phyloP scores from a whole-genome alignment of 805 yeast species.

The Middelhovenomyces tepae region DNA sequence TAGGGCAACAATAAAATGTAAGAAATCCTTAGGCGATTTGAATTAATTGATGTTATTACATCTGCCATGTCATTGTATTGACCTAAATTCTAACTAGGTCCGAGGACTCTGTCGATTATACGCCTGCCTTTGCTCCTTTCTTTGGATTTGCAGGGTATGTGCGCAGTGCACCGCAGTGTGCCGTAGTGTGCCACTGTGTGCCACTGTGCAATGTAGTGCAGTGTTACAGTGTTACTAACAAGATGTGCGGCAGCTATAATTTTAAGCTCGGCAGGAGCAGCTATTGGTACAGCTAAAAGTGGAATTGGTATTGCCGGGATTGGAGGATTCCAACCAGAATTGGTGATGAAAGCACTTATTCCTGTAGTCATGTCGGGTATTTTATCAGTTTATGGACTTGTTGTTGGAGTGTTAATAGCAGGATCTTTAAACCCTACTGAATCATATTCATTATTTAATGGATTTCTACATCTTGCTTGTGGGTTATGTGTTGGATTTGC shows the following conservation, averaged over 20 bases:
- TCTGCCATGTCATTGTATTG: conserved; percentile 1
- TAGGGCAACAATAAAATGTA: too few relatives aligned
- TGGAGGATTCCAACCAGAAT: conserved; percentile 94
- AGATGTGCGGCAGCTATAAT: conserved; percentile 86
- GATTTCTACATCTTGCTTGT: conserved; percentile 96
- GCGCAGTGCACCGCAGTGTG: background rate
- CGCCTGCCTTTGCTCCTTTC: conserved; percentile 93
- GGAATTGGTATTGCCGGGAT: conserved; percentile 98
- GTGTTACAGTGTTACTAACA: too few relatives aligned
- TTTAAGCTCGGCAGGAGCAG: conserved; percentile 94
- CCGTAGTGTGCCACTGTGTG: background rate
- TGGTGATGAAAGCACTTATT: conserved; percentile 81
- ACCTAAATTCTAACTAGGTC: conserved; percentile 22
- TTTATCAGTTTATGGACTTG: conserved; percentile 91
- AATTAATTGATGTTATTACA: background rate
- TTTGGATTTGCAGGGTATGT: conserved; percentile 88
- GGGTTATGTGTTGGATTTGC: conserved; percentile 96
- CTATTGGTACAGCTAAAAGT: conserved; percentile 95
- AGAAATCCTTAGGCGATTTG: too few relatives aligned
- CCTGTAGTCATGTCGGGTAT: conserved; percentile 99
- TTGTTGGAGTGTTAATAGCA: conserved; percentile 91
- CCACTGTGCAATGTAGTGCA: conserved; percentile 1
- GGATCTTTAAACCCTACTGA: conserved; percentile 66
- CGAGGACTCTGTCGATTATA: conserved; percentile 44
- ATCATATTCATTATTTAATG: conserved; percentile 80